A percentile compares a stretch with the other conserved stretches of the same genome.
Evolutionary conservation across 805 yeast species (phyloP).

Genomic region (Metschnikowia bowlesiae): DNA sequence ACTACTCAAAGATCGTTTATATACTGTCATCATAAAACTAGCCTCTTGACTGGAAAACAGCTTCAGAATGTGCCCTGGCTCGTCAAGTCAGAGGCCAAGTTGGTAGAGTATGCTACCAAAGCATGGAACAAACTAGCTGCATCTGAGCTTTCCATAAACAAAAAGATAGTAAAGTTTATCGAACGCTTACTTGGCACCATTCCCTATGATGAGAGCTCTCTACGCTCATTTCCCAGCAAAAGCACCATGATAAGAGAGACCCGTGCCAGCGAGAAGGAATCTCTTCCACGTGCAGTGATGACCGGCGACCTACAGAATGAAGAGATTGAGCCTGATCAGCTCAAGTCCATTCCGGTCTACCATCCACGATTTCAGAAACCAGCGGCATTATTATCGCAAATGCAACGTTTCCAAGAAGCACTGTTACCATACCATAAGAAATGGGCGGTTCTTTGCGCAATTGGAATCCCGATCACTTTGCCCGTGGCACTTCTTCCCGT

Average conservation of each 20-base stretch:
- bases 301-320: constrained; percentile 11
- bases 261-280: constrained; percentile 22
- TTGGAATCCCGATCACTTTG: constrained; percentile 69
- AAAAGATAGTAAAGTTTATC: constrained; percentile 51
- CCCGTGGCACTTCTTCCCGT: constrained; percentile 81
- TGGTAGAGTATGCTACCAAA: constrained; percentile 46
- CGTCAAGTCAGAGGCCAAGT: constrained; percentile 43
- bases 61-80: constrained; percentile 25
- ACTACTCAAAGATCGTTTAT: constrained; percentile 58
- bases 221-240: constrained; percentile 72
- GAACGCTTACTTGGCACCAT: constrained; percentile 53
- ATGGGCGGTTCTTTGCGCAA: constrained; percentile 47
- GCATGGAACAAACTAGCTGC: constrained; percentile 60
- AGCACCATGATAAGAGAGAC: constrained; percentile 51
- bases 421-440: constrained; percentile 53
- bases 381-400: constrained; percentile 30
- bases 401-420: constrained; percentile 37
- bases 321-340: constrained; percentile 23
- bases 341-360: constrained; percentile 38
- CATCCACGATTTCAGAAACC: constrained; percentile 36
- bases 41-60: constrained; percentile 24
- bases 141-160: constrained; percentile 55
- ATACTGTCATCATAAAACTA: constrained; percentile 57
- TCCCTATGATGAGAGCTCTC: constrained; percentile 76
- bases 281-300: constrained; percentile 11